Conservation (phyloP, 805 yeast species). For the Priceomyces carsonii region DNA sequence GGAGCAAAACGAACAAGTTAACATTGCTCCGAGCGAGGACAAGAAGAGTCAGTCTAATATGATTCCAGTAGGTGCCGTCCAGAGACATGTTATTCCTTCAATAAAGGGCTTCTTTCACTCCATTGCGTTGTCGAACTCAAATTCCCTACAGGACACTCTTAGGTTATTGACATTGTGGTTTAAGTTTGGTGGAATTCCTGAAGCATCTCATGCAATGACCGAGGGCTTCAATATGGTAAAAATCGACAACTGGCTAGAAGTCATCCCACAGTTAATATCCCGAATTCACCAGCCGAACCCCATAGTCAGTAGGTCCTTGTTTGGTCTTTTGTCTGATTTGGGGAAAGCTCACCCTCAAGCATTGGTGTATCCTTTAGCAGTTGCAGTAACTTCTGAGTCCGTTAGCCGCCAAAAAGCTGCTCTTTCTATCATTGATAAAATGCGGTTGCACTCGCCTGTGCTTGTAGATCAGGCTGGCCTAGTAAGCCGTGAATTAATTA, state of each 20-base stretch:
- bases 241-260: constrained; percentile 93
- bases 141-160: constrained; percentile 89
- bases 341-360: constrained; percentile 98
- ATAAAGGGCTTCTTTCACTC: constrained; percentile 95
- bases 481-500: constrained; percentile 88
- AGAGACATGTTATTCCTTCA: constrained; percentile 92
- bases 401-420: constrained; percentile 91
- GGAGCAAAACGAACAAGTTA: constrained; percentile 30
- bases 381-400: constrained; percentile 92
- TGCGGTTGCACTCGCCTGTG: constrained; percentile 82
- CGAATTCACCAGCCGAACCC: constrained; percentile 95
- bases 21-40: constrained; percentile 15
- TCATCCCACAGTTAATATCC: constrained; percentile 91
- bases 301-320: constrained; percentile 74
- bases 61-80: constrained; percentile 58
- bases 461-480: constrained; percentile 90
- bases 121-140: constrained; percentile 80
- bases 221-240: constrained; percentile 90
- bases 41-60: constrained; percentile 14
- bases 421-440: constrained; percentile 81
- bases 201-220: constrained; percentile 84
- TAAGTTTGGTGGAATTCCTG: constrained; percentile 90
- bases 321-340: constrained; percentile 77
- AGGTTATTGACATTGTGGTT: constrained; percentile 93
- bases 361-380: constrained; percentile 90